Evolutionary conservation across 2,329 filamentous ascomycete species (phyloP).

Genomic region (Cercospora berteroae): DNA sequence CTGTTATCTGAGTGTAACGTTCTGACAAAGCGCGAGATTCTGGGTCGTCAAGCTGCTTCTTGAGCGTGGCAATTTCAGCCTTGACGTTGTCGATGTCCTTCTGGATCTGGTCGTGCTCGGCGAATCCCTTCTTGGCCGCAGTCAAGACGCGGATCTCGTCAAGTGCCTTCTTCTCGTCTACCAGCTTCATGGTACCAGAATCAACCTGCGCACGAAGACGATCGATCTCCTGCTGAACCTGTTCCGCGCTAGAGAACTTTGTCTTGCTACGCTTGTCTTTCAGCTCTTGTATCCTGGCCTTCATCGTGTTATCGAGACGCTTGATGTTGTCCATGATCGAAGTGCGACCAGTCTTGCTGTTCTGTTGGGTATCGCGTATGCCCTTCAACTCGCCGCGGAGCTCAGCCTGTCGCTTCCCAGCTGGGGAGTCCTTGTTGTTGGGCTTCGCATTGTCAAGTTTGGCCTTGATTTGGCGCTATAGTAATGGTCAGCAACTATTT

Average conservation of each 20-base stretch:
- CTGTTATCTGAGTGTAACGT: conserved; percentile 78
- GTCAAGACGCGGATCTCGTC: conserved; percentile 76
- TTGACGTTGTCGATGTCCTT: conserved; percentile 87
- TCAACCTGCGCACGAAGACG: conserved; percentile 82
- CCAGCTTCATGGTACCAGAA: conserved; percentile 85
- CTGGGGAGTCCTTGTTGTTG: conserved; percentile 77
- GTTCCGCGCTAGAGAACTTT: conserved; percentile 81
- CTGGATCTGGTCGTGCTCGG: conserved; percentile 73
- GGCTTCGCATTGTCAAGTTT: conserved; percentile 83
- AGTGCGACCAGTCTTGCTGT: conserved; percentile 77
- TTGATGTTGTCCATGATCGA: conserved; percentile 87
- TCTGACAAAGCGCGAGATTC: conserved; percentile 86
- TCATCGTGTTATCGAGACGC: conserved; percentile 83
- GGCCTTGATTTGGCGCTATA: conserved; percentile 77
- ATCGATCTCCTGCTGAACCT: conserved; percentile 80
- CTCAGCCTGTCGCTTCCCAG: conserved; percentile 79
- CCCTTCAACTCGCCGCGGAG: conserved; percentile 77
- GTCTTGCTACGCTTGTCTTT: conserved; percentile 80
- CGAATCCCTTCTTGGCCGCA: conserved; percentile 89
- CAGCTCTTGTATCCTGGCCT: conserved; percentile 79
- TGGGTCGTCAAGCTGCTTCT: conserved; percentile 85
- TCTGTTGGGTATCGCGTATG: conserved; percentile 83
- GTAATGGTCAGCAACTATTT: conserved; percentile 21
- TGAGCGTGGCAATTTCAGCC: conserved; percentile 82
- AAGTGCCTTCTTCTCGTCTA: conserved; percentile 94